These are phyloP conservation scores for Cerrena zonata DNA, from an alignment of 1,284 basidiomycete species.

Conservation along the genomic window DNA sequence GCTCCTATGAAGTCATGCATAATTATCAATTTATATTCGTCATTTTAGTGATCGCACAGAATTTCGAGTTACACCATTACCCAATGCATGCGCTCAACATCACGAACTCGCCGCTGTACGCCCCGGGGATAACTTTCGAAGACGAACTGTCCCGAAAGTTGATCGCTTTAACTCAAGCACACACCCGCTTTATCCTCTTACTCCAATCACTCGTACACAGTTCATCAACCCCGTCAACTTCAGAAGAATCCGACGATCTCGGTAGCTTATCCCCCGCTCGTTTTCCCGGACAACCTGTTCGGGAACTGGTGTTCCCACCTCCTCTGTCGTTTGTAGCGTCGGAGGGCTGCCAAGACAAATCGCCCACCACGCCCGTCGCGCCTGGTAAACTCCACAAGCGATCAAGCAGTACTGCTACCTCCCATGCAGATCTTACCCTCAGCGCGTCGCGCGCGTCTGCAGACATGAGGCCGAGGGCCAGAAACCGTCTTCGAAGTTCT, in stretches of 20 bases:
- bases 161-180: conserved; percentile 46
- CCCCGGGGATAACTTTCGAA: conserved; percentile 30
- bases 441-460: not conserved
- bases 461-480: conserved; percentile 18
- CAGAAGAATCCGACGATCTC: conserved; percentile 38
- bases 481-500: conserved; percentile 25
- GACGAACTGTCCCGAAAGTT: conserved; percentile 37
- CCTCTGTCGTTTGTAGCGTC: conserved; percentile 41
- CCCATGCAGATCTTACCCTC: not conserved
- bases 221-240: conserved; percentile 36
- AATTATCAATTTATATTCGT: conserved; percentile 3
- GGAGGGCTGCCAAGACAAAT: conserved; percentile 14
- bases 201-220: conserved; percentile 66
- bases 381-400: not conserved
- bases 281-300: conserved; percentile 29
- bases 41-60: conserved; percentile 54
- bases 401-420: not conserved
- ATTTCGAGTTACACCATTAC: conserved; percentile 52
- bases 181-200: conserved; percentile 68
- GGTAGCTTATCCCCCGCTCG: conserved; percentile 17
- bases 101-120: conserved; percentile 33
- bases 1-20: conserved; percentile 6
- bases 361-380: not conserved
- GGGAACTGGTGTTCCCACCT: conserved; percentile 64
- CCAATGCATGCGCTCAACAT: conserved; percentile 52